phyloP scores from a whole-genome alignment of 208 protist species.

The Trypanosoma boissoni region DNA sequence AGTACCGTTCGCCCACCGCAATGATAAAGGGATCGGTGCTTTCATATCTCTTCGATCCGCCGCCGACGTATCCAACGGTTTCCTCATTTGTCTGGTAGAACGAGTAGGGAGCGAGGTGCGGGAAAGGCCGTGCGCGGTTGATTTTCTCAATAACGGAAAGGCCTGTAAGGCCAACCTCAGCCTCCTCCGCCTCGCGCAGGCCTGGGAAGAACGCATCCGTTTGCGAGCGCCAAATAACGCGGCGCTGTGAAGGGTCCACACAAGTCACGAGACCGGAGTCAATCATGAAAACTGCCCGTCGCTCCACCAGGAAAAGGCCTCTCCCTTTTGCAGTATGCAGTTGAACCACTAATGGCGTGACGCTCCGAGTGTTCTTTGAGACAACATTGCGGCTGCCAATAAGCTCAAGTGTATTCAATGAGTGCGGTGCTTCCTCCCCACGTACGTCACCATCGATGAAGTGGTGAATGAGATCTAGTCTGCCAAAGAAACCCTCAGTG shows the following conservation, averaged over 20 bases:
- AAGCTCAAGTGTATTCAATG: constrained; percentile 67
- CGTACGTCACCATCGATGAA: constrained; percentile 74
- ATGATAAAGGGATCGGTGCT: constrained; percentile 76
- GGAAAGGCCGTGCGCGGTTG: constrained; percentile 33
- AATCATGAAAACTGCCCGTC: constrained; percentile 81
- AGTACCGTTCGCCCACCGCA: constrained; percentile 63
- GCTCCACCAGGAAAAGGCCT: constrained; percentile 68
- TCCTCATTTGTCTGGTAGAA: constrained; percentile 47
- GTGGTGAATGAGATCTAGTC: constrained; percentile 70
- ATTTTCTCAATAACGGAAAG: constrained; percentile 21
- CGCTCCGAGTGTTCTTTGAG: constrained; percentile 42
- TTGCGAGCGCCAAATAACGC: constrained; percentile 79
- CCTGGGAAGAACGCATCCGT: constrained; percentile 52
- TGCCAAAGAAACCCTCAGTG: constrained; percentile 74
- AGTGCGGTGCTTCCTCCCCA: constrained; percentile 38
- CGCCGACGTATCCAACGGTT: constrained; percentile 41
- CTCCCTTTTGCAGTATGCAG: constrained; percentile 44
- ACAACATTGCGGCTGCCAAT: constrained; percentile 76
- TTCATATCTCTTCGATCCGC: constrained; percentile 41
- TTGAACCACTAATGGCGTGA: constrained; percentile 79
- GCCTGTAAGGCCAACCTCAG: constrained; percentile 20
- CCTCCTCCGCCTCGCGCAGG: constrained; percentile 28
- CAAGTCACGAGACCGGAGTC: constrained; percentile 83
- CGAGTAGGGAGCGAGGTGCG: constrained; percentile 74
- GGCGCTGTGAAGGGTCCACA: constrained; percentile 63